A percentile compares a stretch with the other conserved stretches of the same genome.
Conservation (phyloP, 495 filamentous ascomycete genomes). For the Rusavskia elegans region DNA sequence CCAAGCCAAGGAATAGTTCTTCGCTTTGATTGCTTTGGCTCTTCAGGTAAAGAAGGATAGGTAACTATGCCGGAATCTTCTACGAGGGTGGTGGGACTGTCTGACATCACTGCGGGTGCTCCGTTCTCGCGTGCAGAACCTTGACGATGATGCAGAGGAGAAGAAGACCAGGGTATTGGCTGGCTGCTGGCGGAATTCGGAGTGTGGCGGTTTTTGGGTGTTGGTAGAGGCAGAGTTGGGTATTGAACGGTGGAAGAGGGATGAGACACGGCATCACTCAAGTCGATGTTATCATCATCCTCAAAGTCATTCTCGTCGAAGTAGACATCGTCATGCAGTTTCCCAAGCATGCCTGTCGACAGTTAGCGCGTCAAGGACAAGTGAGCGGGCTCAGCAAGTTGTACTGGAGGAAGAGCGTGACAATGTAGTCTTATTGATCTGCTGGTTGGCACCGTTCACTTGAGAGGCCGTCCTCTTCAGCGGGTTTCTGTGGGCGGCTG, state of each 20-base stretch:
- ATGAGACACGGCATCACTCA: constrained; percentile 15
- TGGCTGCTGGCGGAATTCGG: constrained; percentile 6
- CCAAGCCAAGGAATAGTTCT: constrained; percentile 41
- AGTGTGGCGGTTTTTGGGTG: not conserved
- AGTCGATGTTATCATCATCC: constrained; percentile 32
- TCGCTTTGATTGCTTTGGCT: constrained; percentile 23
- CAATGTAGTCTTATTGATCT: not conserved
- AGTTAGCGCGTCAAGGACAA: not conserved
- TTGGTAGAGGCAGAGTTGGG: constrained; percentile 6
- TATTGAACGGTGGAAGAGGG: constrained; percentile 14
- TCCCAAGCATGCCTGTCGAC: constrained; percentile 7
- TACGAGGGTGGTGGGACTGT: constrained; percentile 1
- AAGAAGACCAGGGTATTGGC: constrained; percentile 19
- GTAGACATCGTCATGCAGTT: constrained; percentile 21
- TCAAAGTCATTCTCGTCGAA: constrained; percentile 43
- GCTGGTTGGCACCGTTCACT: constrained; percentile 1
- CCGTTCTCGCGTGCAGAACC: not conserved
- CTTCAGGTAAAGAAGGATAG: not conserved
- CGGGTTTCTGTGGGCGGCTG: constrained; percentile 3
- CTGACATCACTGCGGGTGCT: not conserved
- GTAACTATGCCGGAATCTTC: not conserved
- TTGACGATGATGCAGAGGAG: constrained; percentile 14
- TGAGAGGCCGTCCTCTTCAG: constrained; percentile 14
- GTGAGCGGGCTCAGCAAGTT: too few relatives aligned
- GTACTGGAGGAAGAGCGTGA: not conserved